These are phyloP conservation scores for Epichloe baconii DNA, from an alignment of 2,329 filamentous ascomycete species.

Conservation along the genomic window DNA sequence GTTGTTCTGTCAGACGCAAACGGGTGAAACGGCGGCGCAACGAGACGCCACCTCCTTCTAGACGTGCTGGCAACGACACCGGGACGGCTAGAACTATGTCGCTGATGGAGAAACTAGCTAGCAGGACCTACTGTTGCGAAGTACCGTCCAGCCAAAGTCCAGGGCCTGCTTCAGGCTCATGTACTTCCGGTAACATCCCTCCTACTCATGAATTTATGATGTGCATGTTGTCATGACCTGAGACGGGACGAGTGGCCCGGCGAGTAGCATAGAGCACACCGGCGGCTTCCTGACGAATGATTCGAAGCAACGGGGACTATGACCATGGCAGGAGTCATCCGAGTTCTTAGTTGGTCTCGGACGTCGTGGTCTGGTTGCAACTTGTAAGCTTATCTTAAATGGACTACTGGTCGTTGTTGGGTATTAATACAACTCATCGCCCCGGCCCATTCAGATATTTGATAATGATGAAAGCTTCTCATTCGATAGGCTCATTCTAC, in stretches of 20 bases:
- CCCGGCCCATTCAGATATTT: background rate
- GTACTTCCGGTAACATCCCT: too few species aligned
- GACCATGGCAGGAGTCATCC: too few species aligned
- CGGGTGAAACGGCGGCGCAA: background rate
- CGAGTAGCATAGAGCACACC: background rate
- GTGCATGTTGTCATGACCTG: background rate
- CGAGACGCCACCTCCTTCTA: background rate
- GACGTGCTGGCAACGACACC: background rate
- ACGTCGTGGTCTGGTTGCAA: background rate
- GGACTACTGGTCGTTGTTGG: background rate
- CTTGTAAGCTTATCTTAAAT: background rate
- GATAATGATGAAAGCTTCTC: background rate
- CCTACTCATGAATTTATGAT: too few species aligned
- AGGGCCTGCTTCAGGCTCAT: too few species aligned
- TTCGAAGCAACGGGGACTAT: too few species aligned
- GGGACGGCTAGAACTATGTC: background rate
- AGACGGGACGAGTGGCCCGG: background rate
- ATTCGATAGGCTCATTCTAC: background rate
- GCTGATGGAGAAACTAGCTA: background rate
- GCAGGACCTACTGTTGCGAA: background rate
- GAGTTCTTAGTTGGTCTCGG: background rate
- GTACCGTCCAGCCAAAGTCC: too few species aligned
- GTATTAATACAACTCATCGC: background rate
- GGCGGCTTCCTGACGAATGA: too few species aligned
- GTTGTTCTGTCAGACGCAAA: background rate